Conservation (phyloP, 768 basidiomycete genomes). For the Exidia glandulosa region DNA sequence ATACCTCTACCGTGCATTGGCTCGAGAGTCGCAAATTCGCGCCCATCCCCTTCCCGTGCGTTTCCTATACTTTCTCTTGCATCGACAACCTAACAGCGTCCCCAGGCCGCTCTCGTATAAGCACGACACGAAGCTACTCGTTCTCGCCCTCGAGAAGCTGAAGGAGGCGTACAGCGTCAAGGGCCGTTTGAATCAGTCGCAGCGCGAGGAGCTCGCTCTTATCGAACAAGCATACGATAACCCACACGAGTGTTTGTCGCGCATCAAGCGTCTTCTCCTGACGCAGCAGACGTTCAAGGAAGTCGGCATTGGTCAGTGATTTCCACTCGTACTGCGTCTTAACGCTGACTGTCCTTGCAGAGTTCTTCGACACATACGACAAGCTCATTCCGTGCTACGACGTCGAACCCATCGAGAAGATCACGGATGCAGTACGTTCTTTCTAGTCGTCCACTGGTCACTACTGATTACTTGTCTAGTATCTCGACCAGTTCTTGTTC, state of each 20-base stretch:
- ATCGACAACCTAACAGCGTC: not conserved
- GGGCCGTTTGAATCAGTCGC: conserved; percentile 92
- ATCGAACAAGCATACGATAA: conserved; percentile 99
- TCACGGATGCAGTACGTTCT: conserved; percentile 80
- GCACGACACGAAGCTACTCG: conserved; percentile 95
- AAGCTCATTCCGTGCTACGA: conserved; percentile 98
- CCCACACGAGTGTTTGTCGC: conserved; percentile 97
- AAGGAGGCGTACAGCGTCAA: conserved; percentile 99
- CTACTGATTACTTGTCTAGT: conserved; percentile 30
- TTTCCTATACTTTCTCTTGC: conserved; percentile 2
- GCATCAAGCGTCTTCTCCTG: conserved; percentile 92
- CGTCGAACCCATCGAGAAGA: conserved; percentile 99
- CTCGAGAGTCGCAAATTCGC: conserved; percentile 95
- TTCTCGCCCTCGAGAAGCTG: conserved; percentile 92
- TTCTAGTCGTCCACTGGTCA: conserved; percentile 4
- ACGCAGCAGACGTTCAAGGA: conserved; percentile 99
- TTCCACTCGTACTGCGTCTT: not conserved
- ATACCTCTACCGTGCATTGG: conserved; percentile 98
- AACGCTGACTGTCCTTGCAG: conserved; percentile 16
- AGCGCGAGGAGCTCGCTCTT: conserved; percentile 93
- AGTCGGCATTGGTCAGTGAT: conserved; percentile 53
- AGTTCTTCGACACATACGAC: conserved; percentile 96
- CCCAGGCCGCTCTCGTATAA: conserved; percentile 88
- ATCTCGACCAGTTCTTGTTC: conserved; percentile 96
- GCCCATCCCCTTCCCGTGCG: conserved; percentile 95